These are phyloP conservation scores for Dianthus caryophyllus DNA, from an alignment of 148 eudicot species.

Conservation along the genomic window DNA sequence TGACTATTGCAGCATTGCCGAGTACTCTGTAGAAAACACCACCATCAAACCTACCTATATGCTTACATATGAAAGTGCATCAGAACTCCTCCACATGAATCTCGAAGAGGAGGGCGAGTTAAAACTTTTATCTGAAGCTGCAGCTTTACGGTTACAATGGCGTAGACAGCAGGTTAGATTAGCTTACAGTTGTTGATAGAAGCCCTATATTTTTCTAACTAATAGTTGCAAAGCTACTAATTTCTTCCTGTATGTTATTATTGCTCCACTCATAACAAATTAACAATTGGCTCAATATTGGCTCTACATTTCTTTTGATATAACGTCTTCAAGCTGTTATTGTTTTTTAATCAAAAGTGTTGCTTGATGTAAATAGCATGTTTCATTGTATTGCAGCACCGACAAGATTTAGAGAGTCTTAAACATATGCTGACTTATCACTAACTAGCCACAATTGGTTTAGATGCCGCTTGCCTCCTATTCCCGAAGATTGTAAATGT, in stretches of 20 bases:
- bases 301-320: not conserved
- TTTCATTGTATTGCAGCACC: not conserved
- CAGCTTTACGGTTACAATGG: constrained; percentile 77
- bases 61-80: constrained; percentile 97
- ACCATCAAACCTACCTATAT: constrained; percentile 83
- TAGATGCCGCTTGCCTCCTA: not conserved
- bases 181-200: not conserved
- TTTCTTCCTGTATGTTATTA: not conserved
- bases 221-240: not conserved
- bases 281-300: not conserved
- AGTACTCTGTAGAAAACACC: constrained; percentile 75
- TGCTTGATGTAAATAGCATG: not conserved
- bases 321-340: not conserved
- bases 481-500: not conserved
- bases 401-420: not conserved
- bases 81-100: constrained; percentile 83
- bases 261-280: not conserved
- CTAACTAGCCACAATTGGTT: not conserved
- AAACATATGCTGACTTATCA: not conserved
- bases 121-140: constrained; percentile 83
- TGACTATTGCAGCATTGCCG: constrained; percentile 66
- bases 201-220: not conserved
- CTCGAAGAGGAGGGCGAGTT: constrained; percentile 83
- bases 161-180: constrained; percentile 67
- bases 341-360: not conserved